phyloP scores from a whole-genome alignment of 2,329 filamentous ascomycete genomes.

The Fusarium falciforme region DNA sequence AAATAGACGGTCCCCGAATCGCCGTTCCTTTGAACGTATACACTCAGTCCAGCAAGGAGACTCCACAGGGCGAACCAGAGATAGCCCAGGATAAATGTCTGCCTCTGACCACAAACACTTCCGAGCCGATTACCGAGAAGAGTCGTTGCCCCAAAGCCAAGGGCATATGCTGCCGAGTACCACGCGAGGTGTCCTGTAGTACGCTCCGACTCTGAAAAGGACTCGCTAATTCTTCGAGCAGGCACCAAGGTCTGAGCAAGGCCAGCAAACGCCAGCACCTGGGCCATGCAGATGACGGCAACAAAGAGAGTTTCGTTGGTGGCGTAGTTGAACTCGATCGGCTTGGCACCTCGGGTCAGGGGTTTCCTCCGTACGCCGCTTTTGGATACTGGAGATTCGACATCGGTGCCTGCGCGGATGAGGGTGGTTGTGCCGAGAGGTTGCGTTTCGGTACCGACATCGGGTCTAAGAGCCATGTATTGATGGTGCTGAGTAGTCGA shows the following conservation, averaged over 20 bases:
- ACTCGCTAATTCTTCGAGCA: conserved; percentile 33
- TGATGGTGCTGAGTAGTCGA: conserved; percentile 34
- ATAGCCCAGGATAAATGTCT: conserved; percentile 37
- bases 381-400: conserved; percentile 17
- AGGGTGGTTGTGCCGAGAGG: conserved; percentile 36
- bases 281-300: conserved; percentile 41
- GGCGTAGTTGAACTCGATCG: conserved; percentile 40
- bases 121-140: conserved; percentile 41
- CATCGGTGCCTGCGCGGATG: conserved; percentile 35
- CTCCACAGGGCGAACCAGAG: conserved; percentile 44
- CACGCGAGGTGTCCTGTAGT: conserved; percentile 37
- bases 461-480: conserved; percentile 37
- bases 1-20: conserved; percentile 33
- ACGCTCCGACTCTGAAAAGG: conserved; percentile 35
- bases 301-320: conserved; percentile 43
- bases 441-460: conserved; percentile 26
- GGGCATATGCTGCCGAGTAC: conserved; percentile 40
- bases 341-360: conserved; percentile 35
- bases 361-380: conserved; percentile 39
- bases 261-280: conserved; percentile 38
- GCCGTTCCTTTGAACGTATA: conserved; percentile 24
- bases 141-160: conserved; percentile 34
- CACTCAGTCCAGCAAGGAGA: conserved; percentile 36
- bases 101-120: conserved; percentile 38
- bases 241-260: conserved; percentile 40